Evolutionary conservation across 768 basidiomycete genomes (phyloP).

Genomic region (Boletus huronensis): DNA sequence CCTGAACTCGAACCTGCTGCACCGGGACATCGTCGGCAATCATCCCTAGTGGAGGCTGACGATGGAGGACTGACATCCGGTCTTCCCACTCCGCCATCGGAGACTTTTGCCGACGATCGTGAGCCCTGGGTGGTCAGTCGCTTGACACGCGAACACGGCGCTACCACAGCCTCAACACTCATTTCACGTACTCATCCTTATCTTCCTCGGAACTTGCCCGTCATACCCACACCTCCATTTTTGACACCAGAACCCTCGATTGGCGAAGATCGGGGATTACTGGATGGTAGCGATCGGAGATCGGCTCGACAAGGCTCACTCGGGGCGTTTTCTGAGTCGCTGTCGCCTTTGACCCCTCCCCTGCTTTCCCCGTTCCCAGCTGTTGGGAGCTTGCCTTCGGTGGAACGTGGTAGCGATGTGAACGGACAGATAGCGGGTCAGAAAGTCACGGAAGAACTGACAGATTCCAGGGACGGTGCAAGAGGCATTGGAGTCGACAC

Average conservation of each 20-base stretch:
- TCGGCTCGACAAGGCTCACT: background rate
- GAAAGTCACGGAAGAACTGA: background rate
- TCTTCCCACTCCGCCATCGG: constrained; percentile 9
- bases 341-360: constrained; percentile 4
- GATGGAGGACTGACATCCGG: background rate
- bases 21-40: background rate
- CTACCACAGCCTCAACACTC: background rate
- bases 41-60: background rate
- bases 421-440: background rate
- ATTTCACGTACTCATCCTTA: background rate
- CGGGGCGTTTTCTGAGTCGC: background rate
- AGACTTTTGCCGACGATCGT: background rate
- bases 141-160: background rate
- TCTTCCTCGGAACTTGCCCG: background rate
- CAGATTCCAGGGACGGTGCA: background rate
- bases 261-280: background rate
- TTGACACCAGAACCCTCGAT: background rate
- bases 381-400: background rate
- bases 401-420: background rate
- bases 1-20: background rate
- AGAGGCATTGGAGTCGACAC: background rate
- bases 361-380: background rate
- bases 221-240: constrained; percentile 5
- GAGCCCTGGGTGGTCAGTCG: background rate
- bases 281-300: background rate